Percentiles rank a stretch among this genome's conserved stretches.
These are phyloP conservation scores for Hypericum perforatum DNA, from an alignment of 345 rosid species.

Conservation along the genomic window DNA sequence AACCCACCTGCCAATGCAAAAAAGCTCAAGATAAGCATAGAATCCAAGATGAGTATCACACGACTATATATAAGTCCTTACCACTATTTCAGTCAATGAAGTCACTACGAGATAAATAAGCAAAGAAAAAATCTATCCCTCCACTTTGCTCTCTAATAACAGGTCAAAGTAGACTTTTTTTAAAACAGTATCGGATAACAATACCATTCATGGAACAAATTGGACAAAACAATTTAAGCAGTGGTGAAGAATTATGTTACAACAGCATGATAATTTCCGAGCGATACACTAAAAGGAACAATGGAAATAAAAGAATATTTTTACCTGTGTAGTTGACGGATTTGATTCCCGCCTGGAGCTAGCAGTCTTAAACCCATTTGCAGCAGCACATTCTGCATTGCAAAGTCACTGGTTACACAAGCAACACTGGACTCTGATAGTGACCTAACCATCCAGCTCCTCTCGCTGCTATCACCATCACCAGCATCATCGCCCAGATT, in stretches of 20 bases:
- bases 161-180: no score
- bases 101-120: no score
- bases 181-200: no score
- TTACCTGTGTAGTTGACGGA: slow-evolving; percentile 82
- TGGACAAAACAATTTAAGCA: no score
- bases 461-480: slow-evolving; percentile 45
- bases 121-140: no score
- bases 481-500: slow-evolving; percentile 36
- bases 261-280: no score
- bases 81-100: no score
- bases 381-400: slow-evolving; percentile 93
- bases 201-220: no score
- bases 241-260: no score
- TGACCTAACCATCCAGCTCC: slow-evolving; percentile 78
- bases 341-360: slow-evolving; percentile 90
- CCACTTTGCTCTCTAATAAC: no score
- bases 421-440: slow-evolving; percentile 91
- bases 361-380: slow-evolving; percentile 90
- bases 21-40: slow-evolving; percentile 11
- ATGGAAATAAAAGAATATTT: background rate
- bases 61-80: no score
- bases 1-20: slow-evolving; percentile 57
- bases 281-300: no score
- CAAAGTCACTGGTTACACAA: slow-evolving; percentile 84
- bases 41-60: background rate